Evolutionary conservation across 1,284 basidiomycete species (phyloP).

Genomic region (Acaromyces ingoldii): DNA sequence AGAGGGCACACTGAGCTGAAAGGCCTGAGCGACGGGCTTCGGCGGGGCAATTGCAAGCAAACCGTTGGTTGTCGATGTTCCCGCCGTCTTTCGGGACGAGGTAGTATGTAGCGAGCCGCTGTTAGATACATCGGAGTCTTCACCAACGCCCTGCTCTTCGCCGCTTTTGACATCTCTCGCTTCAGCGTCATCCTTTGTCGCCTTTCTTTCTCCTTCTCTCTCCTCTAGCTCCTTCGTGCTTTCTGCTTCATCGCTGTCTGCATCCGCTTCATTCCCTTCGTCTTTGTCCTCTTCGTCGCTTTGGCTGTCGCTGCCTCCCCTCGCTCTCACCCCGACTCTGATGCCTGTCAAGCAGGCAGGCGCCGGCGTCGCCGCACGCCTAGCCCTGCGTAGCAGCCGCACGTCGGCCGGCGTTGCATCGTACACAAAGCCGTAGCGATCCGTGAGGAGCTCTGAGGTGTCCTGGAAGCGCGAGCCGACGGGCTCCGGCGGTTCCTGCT

Average conservation of each 20-base stretch:
- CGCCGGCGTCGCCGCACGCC: conserved; percentile 67
- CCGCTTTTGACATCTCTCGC: not conserved
- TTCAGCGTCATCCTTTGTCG: conserved; percentile 9
- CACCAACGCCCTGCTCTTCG: conserved; percentile 29
- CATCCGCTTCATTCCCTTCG: conserved; percentile 3
- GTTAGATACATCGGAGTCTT: conserved; percentile 56
- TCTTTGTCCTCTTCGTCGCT: conserved; percentile 24
- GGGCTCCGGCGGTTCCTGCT: conserved; percentile 47
- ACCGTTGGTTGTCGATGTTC: conserved; percentile 4
- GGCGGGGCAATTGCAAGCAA: conserved; percentile 41
- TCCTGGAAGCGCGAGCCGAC: conserved; percentile 45
- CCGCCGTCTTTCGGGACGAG: conserved; percentile 3
- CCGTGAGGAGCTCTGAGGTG: conserved; percentile 67
- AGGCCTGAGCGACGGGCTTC: conserved; percentile 45
- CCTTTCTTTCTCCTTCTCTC: conserved; percentile 30
- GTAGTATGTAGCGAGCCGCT: not conserved
- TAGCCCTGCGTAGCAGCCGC: conserved; percentile 67
- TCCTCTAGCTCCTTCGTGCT: conserved; percentile 17
- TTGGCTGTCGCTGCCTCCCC: conserved; percentile 38
- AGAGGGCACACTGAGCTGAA: conserved; percentile 28
- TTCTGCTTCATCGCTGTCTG: conserved; percentile 9
- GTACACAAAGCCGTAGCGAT: conserved; percentile 94
- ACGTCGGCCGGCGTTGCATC: conserved; percentile 69
- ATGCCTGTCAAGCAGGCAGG: conserved; percentile 80
- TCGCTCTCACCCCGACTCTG: conserved; percentile 60